Conservation (phyloP, 2,329 filamentous ascomycete genomes). For the Fusarium liriodendri region DNA sequence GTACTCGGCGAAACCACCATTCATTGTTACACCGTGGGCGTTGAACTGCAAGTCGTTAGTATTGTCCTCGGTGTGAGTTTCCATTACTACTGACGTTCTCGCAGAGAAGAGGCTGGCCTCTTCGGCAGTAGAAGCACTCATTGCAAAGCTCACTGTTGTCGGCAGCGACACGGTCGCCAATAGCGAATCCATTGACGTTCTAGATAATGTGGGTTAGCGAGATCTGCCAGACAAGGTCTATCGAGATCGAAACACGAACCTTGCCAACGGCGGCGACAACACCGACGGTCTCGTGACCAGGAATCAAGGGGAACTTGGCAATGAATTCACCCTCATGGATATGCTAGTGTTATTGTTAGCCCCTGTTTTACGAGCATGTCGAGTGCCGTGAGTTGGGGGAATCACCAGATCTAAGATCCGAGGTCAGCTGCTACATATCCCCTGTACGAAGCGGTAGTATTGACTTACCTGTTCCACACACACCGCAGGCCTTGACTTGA, state of each 20-base stretch:
- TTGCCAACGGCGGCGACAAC: slow-evolving; percentile 69
- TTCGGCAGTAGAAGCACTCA: slow-evolving; percentile 79
- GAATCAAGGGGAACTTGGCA: slow-evolving; percentile 72
- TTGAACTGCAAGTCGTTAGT: slow-evolving; percentile 58
- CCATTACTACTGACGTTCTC: slow-evolving; percentile 59
- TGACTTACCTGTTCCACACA: slow-evolving; percentile 66
- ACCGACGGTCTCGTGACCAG: slow-evolving; percentile 76
- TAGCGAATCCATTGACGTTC: slow-evolving; percentile 68
- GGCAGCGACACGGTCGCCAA: slow-evolving; percentile 73
- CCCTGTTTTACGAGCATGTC: not conserved
- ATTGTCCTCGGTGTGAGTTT: not conserved
- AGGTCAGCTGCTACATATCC: slow-evolving; percentile 34
- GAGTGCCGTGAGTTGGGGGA: not conserved
- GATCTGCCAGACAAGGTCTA: not conserved
- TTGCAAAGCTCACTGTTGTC: slow-evolving; percentile 76
- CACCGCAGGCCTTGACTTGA: slow-evolving; percentile 75
- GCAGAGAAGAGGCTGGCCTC: slow-evolving; percentile 75
- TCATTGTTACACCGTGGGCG: slow-evolving; percentile 74
- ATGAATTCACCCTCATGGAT: slow-evolving; percentile 78
- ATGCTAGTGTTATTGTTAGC: slow-evolving; percentile 50
- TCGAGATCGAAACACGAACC: slow-evolving; percentile 24
- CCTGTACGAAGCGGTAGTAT: not conserved
- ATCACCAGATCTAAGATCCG: slow-evolving; percentile 50
- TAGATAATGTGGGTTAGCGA: slow-evolving; percentile 31
- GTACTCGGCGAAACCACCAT: slow-evolving; percentile 80